Evolutionary conservation across 202 grass and related monocot species (phyloP).

Genomic region (Carex arenaria): DNA sequence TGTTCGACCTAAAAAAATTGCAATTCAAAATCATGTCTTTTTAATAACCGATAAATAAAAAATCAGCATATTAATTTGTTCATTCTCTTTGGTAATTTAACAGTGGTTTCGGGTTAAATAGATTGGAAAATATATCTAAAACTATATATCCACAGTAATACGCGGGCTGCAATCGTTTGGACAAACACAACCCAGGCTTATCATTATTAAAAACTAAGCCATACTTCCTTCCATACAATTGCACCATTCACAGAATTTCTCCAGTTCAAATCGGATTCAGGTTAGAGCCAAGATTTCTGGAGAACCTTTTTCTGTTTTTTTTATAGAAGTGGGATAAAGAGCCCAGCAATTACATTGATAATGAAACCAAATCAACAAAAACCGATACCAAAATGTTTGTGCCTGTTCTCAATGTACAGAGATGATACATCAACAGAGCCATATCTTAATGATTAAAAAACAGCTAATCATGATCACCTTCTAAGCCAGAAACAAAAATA

Average conservation of each 20-base stretch:
- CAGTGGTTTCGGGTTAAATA: neutral
- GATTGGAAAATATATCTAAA: neutral
- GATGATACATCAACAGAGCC: too few species aligned
- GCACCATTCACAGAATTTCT: neutral
- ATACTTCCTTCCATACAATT: neutral
- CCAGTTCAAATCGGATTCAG: neutral
- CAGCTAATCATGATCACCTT: too few species aligned
- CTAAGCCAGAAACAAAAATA: too few species aligned
- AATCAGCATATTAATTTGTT: neutral
- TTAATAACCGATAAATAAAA: neutral
- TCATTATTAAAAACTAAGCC: neutral
- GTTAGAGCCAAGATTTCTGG: neutral
- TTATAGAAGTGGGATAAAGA: too few species aligned
- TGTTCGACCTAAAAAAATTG: slow-evolving; percentile 47
- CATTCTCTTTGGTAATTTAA: neutral
- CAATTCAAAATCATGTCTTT: neutral
- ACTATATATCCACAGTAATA: neutral
- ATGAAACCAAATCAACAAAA: too few species aligned
- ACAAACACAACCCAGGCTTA: neutral
- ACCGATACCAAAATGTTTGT: too few species aligned
- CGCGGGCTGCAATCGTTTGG: neutral
- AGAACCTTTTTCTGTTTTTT: too few species aligned
- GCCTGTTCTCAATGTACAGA: too few species aligned
- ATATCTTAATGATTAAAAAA: too few species aligned
- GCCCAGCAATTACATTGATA: too few species aligned